Base-by-base conservation (phyloP, 2,329 filamentous ascomycete species). In the Epichloe gansuensis region DNA sequence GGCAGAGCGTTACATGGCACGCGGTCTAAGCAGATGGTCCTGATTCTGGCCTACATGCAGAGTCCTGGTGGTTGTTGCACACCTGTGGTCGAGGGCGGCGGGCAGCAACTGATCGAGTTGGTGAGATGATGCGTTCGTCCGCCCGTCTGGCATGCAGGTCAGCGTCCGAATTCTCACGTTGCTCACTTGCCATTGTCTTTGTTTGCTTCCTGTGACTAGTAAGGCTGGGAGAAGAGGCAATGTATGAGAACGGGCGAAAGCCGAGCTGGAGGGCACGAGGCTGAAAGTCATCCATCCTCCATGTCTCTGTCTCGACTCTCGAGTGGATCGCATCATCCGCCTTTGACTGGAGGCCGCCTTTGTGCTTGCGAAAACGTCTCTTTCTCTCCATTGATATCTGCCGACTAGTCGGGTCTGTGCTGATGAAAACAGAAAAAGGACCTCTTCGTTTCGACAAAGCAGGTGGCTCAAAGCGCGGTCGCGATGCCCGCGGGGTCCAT, bases 21-120 rank as follows among this genome's bases (percentile, higher is more conserved):
- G 51, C 41, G 54, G 52, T 44, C 51, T 39, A 5, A 43, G 53
- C 53, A 54, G 50, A 52, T 54, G 55, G 51, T 43, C 53, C 47
- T 28, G 38, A 53, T 43, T 25, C 50, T 39, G 50, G 38, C 50
- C 39, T 17, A 44, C 49, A n/a, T 9, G 41, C 37, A 13, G 15
- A 38, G n/a, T 50, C 41, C 39, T 39, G 31, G 34, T 51, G 46
- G 35, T 31, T 50, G 37, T 35, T 49, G 49, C 28, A 1, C 21
- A 39, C 25, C 13, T 45, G 53, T 54, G 53, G 50, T 46, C 52
- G 53, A 43, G 53, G 50, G 8, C 31, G 44, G 44, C 44, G 15
- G 25, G 23, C 44, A 41, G 21, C 28, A 15, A 41, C 23, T 34
- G 28, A 37, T 50, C 39, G 15, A 17, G 37, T 35, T 37, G 37